Percentiles rank a stretch among this genome's conserved stretches.
Conservation (phyloP, 1,284 basidiomycete genomes). For the Neonothopanus nambi region DNA sequence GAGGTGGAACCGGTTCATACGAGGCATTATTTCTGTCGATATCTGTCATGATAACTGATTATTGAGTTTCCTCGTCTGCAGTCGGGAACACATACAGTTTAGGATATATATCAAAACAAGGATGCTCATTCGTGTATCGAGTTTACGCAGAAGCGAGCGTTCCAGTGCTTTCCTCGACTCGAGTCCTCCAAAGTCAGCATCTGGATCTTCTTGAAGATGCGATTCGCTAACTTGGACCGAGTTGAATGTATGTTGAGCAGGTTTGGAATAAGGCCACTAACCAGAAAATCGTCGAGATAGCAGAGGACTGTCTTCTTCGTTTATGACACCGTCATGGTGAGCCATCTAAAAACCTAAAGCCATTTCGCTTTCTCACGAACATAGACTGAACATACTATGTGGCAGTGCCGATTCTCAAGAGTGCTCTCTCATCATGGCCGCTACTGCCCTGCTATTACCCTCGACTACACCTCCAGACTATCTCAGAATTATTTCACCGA, state of each 20-base stretch:
- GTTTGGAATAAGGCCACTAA: too few relatives aligned
- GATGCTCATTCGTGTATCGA: conserved; percentile 66
- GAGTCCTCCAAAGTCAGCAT: conserved; percentile 40
- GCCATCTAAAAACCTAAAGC: too few relatives aligned
- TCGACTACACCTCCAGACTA: conserved; percentile 55
- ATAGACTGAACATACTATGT: too few relatives aligned
- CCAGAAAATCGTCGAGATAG: too few relatives aligned
- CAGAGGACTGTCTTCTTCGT: too few relatives aligned
- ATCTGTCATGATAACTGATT: conserved; percentile 31
- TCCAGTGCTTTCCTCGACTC: conserved; percentile 25
- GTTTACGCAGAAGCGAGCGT: conserved; percentile 49
- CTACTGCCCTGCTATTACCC: conserved; percentile 13
- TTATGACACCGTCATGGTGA: too few relatives aligned
- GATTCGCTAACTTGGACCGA: too few relatives aligned
- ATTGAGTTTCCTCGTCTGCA: not conserved
- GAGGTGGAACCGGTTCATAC: conserved; percentile 30
- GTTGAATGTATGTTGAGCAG: too few relatives aligned
- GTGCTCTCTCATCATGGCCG: too few relatives aligned
- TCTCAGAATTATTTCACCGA: conserved; percentile 61
- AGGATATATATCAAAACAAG: conserved; percentile 68
- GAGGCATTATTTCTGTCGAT: conserved; percentile 70
- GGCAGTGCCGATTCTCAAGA: too few relatives aligned
- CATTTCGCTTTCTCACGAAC: too few relatives aligned
- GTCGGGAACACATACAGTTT: conserved; percentile 49
- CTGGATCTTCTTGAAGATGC: conserved; percentile 17